Conservation (phyloP, 352 stramenopile species). For the Hyaloperonospora arabidopsidis region DNA sequence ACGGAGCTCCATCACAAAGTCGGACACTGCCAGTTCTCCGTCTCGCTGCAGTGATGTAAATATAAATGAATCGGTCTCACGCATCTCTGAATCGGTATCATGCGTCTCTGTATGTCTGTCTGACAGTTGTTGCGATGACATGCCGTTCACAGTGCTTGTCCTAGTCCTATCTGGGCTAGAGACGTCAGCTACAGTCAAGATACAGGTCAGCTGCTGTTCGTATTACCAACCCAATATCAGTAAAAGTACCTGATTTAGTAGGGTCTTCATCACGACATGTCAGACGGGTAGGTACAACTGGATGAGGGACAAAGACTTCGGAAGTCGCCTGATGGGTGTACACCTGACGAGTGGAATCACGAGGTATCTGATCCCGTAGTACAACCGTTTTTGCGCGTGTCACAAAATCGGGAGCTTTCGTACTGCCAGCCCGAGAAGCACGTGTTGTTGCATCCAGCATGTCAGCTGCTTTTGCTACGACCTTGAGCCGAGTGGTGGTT, state of each 20-base stretch:
- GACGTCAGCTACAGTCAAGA: constrained; percentile 11
- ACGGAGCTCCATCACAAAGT: constrained; percentile 77
- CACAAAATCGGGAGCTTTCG: constrained; percentile 1
- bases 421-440: background rate
- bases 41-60: constrained; percentile 6
- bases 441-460: background rate
- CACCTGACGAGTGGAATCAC: constrained; percentile 4
- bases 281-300: constrained; percentile 13
- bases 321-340: constrained; percentile 23
- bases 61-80: too few relatives aligned
- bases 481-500: background rate
- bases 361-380: constrained; percentile 6
- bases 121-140: constrained; percentile 4
- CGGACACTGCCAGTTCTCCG: constrained; percentile 36
- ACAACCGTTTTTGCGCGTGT: constrained; percentile 2
- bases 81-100: background rate
- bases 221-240: background rate
- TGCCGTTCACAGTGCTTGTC: constrained; percentile 1
- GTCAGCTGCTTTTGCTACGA: constrained; percentile 2
- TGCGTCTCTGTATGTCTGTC: constrained; percentile 1
- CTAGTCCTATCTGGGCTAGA: constrained; percentile 9
- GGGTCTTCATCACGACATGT: constrained; percentile 18
- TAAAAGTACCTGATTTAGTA: constrained; percentile 11
- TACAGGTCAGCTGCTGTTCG: constrained; percentile 5
- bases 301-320: constrained; percentile 10